Conservation (phyloP, 139 green algal genomes). For the Asterochloris sp. region DNA sequence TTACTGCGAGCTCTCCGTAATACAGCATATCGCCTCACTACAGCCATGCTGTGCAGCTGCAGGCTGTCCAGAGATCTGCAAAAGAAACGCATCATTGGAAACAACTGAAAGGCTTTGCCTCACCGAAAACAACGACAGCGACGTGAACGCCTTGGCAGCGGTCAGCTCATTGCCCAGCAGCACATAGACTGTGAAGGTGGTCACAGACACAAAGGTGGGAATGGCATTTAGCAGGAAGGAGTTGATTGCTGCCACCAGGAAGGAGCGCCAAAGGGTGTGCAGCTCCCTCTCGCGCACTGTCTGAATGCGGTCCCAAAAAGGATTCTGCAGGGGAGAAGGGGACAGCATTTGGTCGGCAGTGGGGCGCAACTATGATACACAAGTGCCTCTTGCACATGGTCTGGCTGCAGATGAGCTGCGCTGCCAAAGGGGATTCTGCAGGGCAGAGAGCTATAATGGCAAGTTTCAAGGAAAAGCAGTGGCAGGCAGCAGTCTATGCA, state of each 20-base stretch:
- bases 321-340: not conserved
- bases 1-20: too few species aligned
- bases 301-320: conserved; percentile 36
- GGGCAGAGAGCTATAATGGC: too few species aligned
- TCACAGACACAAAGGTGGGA: conserved; percentile 41
- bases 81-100: not conserved
- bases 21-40: not conserved
- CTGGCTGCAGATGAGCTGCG: too few species aligned
- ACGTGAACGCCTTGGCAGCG: conserved; percentile 39
- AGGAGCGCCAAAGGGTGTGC: conserved; percentile 35
- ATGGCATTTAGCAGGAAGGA: conserved; percentile 41
- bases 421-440: too few species aligned
- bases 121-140: conserved; percentile 24
- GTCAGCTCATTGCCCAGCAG: conserved; percentile 42
- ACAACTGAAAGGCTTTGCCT: not conserved
- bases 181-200: conserved; percentile 50
- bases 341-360: too few species aligned
- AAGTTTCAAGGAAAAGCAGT: too few species aligned
- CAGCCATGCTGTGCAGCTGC: not conserved
- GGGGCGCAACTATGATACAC: too few species aligned
- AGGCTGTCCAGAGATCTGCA: not conserved
- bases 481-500: too few species aligned
- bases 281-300: conserved; percentile 35
- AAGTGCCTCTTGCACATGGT: too few species aligned
- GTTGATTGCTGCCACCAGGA: conserved; percentile 31